Evolutionary conservation across 2,329 filamentous ascomycete species (phyloP), one percentile per base, ranked within the genome.

Genomic region (Sphaerostilbella broomeana): DNA sequence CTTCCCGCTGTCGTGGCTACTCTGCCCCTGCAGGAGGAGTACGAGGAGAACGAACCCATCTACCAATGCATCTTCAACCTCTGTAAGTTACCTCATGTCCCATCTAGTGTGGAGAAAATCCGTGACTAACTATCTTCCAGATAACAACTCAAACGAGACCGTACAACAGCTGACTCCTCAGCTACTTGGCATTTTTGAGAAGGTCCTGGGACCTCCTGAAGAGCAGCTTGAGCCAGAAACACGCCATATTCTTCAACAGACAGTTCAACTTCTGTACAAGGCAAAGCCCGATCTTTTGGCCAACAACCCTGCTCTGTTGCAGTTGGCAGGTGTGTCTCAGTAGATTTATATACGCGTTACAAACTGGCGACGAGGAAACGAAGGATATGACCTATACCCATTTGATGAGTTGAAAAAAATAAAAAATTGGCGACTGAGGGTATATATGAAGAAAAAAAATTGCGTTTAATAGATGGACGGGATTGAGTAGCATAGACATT

Each of bases 21-120:
- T 19, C 75, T 97, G 25, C 92, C 92, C 8, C 72, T 97, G 47
- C 86, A 85, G 62, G 89, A 95, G 59, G 92, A 97, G 62, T 97
- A 78, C 54, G 88, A 95, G 64, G 92, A 97, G 76, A 97, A 98
- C 66, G 86, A 86, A 54, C 88, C 92, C 7, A 81, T 97, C 44
- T 98, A 84, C 67, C 77, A 84, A 61, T 94, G 89, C 77, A 82
- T 98, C 55, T 82, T 86, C 62, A 81, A 84, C 63, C 75, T 97
- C 48, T 95, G 79, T 84, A 71, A 70, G 79, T 75, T 22, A 35
- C 33, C 24, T 29, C 18, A 19, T 19, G 15, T 3, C 5, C 25
- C 11, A 10, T 15, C 15, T 16, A 12, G 12, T 9, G 11, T 4
- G 11, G 6, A 3, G 21, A 18, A 12, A 35, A 19, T 26, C 43